Evolutionary conservation across 176 grass and related monocot genomes (phyloP).

Genomic region (Carex scoparia): DNA sequence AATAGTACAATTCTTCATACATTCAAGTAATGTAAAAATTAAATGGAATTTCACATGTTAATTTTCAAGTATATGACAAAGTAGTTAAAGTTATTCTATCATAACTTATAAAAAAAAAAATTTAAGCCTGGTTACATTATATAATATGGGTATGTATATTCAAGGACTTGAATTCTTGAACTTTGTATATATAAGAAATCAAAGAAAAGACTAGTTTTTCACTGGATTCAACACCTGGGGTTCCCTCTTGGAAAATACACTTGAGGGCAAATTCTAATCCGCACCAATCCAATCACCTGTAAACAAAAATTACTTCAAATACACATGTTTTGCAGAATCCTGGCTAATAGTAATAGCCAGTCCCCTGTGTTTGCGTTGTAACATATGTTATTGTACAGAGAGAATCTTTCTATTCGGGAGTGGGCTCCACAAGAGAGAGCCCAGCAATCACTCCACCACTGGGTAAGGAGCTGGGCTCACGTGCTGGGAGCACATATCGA

Average conservation of each 20-base stretch:
- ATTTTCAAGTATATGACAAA: neutral
- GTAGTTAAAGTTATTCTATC: neutral
- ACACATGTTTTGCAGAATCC: neutral
- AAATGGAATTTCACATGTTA: neutral
- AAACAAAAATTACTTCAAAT: neutral
- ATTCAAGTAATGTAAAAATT: neutral
- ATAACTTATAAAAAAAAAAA: neutral
- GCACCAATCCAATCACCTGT: neutral
- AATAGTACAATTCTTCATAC: neutral
- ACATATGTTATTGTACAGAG: constrained; percentile 33
- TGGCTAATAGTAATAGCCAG: neutral
- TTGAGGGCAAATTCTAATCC: neutral
- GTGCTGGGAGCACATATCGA: constrained; percentile 27
- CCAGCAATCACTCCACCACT: constrained; percentile 29
- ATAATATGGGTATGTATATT: neutral
- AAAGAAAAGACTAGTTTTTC: neutral
- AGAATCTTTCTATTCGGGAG: constrained; percentile 65
- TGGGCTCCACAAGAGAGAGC: constrained; percentile 55
- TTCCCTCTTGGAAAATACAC: neutral
- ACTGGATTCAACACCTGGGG: neutral
- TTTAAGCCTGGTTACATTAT: neutral
- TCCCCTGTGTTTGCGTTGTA: neutral
- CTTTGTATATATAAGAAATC: neutral
- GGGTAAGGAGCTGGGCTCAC: constrained; percentile 42
- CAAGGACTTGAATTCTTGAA: neutral